A percentile compares a stretch with the other conserved stretches of the same genome.
phyloP scores from a whole-genome alignment of 257 asterid genomes.

The Jacaranda mimosifolia region DNA sequence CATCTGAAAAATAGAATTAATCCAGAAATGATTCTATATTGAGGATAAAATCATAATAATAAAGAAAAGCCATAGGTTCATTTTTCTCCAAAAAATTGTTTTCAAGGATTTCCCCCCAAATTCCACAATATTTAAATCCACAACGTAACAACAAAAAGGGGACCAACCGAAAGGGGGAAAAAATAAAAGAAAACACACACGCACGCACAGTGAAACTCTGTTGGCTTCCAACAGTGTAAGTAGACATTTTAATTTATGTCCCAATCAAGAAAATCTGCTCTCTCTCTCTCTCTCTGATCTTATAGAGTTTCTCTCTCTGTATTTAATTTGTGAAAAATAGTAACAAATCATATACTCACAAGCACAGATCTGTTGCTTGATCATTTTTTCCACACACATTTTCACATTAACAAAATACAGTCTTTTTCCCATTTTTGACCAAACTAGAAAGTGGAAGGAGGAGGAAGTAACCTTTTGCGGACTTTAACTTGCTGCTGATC shows the following conservation, averaged over 20 bases:
- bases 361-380: conserved; percentile 43
- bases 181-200: too few species aligned
- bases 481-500: conserved; percentile 32
- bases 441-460: conserved; percentile 36
- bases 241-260: conserved; percentile 8
- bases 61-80: too few species aligned
- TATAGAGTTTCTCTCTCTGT: not conserved
- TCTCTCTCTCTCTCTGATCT: conserved; percentile 10
- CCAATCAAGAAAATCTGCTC: conserved; percentile 18
- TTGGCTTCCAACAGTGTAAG: conserved; percentile 32
- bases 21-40: too few species aligned
- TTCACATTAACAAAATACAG: conserved; percentile 20
- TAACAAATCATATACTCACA: conserved; percentile 20
- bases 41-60: too few species aligned
- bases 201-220: conserved; percentile 27
- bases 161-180: too few species aligned
- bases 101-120: too few species aligned
- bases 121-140: not conserved
- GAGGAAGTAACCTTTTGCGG: conserved; percentile 25
- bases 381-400: conserved; percentile 31
- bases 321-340: conserved; percentile 30
- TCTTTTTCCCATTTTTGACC: conserved; percentile 31
- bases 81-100: too few species aligned
- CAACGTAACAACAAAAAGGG: not conserved
- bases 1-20: too few species aligned